Evolutionary conservation across 2,329 filamentous ascomycete species (phyloP).

Genomic region (Venturiaceae sp.): DNA sequence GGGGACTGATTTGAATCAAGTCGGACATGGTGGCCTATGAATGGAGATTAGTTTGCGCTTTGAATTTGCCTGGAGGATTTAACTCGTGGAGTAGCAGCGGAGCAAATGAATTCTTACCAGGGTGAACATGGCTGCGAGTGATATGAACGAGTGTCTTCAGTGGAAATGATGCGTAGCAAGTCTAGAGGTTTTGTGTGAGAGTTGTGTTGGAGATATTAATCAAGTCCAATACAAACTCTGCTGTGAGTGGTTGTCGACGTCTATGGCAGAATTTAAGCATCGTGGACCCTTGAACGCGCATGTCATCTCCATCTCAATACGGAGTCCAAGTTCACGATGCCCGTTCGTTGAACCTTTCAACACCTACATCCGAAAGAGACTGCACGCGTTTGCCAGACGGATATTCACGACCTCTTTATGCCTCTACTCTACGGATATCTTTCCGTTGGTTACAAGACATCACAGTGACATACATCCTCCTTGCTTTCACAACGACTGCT

Average conservation of each 20-base stretch:
- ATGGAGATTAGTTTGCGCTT: not conserved
- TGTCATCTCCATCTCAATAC: too few species aligned
- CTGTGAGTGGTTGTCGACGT: not conserved
- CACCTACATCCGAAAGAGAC: too few species aligned
- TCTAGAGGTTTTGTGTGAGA: not conserved
- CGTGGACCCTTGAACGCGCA: too few species aligned
- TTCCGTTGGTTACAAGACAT: too few species aligned
- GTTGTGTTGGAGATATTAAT: not conserved
- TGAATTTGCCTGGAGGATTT: not conserved
- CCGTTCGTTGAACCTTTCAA: too few species aligned
- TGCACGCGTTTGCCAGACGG: too few species aligned
- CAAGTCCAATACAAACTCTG: not conserved
- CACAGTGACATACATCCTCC: too few species aligned
- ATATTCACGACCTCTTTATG: too few species aligned
- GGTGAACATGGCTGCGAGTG: conserved; percentile 7
- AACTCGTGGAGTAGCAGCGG: not conserved
- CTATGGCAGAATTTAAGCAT: too few species aligned
- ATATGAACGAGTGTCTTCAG: not conserved
- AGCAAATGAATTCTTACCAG: conserved; percentile 4
- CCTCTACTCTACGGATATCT: too few species aligned
- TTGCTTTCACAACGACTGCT: too few species aligned
- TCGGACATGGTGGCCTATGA: conserved; percentile 82
- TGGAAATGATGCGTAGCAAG: not conserved
- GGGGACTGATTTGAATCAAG: conserved; percentile 82
- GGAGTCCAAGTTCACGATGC: too few species aligned